Evolutionary conservation across 345 rosid species (phyloP).

Genomic region (Salix caprea): DNA sequence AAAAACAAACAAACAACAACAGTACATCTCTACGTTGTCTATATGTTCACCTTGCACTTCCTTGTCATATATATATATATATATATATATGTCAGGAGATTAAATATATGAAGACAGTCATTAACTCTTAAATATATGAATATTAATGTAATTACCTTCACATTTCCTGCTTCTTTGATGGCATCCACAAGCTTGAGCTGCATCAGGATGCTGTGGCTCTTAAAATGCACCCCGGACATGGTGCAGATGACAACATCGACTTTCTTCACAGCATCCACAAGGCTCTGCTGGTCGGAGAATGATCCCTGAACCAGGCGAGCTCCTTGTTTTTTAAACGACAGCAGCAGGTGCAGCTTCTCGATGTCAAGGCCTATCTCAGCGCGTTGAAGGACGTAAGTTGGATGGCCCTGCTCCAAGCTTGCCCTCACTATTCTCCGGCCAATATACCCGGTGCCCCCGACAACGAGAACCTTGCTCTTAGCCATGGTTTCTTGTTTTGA

Average conservation of each 20-base stretch:
- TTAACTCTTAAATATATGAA: not conserved
- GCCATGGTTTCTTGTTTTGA: conserved; percentile 8
- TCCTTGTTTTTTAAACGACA: conserved; percentile 52
- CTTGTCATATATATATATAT: too few species aligned
- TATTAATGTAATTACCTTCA: conserved; percentile 34
- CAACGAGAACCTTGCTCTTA: conserved; percentile 53
- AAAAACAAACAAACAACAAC: too few species aligned
- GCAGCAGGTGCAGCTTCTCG: conserved; percentile 49
- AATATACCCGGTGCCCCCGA: conserved; percentile 59
- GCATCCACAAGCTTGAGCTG: conserved; percentile 64
- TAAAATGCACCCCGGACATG: conserved; percentile 61
- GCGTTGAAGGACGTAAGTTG: conserved; percentile 55
- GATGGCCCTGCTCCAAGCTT: conserved; percentile 47
- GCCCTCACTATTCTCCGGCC: conserved; percentile 59
- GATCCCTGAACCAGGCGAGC: conserved; percentile 49
- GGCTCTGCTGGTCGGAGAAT: conserved; percentile 39
- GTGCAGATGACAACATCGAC: conserved; percentile 62
- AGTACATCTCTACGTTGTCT: too few species aligned
- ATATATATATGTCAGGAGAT: not conserved
- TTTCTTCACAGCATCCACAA: conserved; percentile 44
- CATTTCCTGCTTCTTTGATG: conserved; percentile 61
- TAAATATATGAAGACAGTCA: not conserved
- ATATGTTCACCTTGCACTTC: too few species aligned
- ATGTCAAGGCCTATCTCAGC: conserved; percentile 58
- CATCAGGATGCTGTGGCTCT: conserved; percentile 45